Evolutionary conservation across 1,284 basidiomycete species (phyloP), one percentile per base, ranked within the genome.

Genomic region (Ustilago bromivora): DNA sequence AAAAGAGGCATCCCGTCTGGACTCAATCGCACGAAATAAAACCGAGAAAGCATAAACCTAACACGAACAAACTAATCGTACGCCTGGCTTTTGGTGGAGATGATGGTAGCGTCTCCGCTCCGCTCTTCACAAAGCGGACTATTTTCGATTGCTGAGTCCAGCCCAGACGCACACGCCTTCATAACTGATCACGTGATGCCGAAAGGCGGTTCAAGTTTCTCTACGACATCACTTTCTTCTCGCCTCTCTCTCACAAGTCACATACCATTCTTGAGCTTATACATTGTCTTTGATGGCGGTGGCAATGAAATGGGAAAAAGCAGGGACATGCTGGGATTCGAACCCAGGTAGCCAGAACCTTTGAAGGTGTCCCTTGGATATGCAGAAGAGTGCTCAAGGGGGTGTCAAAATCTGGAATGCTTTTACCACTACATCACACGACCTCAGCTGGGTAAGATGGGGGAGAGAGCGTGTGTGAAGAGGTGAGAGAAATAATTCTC

Each of bases 281-380:
- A 49, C 23, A 19, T 49, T 40, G 47, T 35, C 32, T 7, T 19
- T 1, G 13, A 4, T 46, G 43, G 13, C 23, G 52, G 15, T 6
- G 32, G 35, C 12, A 31, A 28, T 34, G 52, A 40, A 32, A 53
- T 6, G 51, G 36, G 31, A 62, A 62, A 55, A 54, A 54, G 47
- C 17, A 15, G 36, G 69, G 60, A 70, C 71, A 43, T 74, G 66
- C 71, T 66, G 66, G 66, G 63, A 63, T 52, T 69, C 71, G 66
- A 74, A 74, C 57, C 66, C 66, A 69, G 71, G 71, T 74, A 31
- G 54, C 58, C 66, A 65, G 71, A 73, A 74, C 8, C 43, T 53
- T 62, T 61, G 6, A 35, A 40, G 4, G 13, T 19, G 31, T 40
- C 28, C 32, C 23, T 23, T 46, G 36, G 23, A 36, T 15, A 32